Evolutionary conservation across 1,284 basidiomycete genomes (phyloP), one percentile per base, ranked within the genome.

Genomic region (Puccinia novopanici): DNA sequence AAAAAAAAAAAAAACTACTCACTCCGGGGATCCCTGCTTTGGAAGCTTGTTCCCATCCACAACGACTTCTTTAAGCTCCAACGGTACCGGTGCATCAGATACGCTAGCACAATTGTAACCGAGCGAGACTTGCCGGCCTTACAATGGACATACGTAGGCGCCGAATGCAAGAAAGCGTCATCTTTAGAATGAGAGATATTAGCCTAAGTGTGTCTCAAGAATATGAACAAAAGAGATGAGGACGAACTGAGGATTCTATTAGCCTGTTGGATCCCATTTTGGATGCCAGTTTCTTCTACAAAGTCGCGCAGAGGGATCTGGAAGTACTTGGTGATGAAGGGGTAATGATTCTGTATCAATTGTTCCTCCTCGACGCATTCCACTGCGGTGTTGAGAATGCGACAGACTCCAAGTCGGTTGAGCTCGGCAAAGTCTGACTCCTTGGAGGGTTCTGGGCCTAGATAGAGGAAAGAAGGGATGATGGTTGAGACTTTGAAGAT

Each of bases 31-130:
- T 95, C 82, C 92, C 93, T 83, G 90, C 84, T 95, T 94, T 57
- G 93, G 89, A 30, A 98, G n/a, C n/a, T n/a, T n/a, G n/a, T n/a
- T n/a, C n/a, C n/a, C 95, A 85, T 94, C 95, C 0, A 91, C 88
- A 85, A 98, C 0, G 95, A 93, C 73, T 91, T 91, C 42, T 93
- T 92, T 71, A 98, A 89, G 10, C 94, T 92, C 95, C 95, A 98
- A 83, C 94, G 93, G 84, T 97, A 83, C 77, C 74, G 65, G 75
- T 97, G 94, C 83, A 99, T 98, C 73, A 99, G 91, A 86, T 97
- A 98, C 0, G 94, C 96, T 87, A 99, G 93, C 55, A 98, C 95
- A 12, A 94, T 93, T 0, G 94, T 97, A n/a, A 98, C 95, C 0
- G 93, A 95, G 22, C 96, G 91, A 0, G 93, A 95, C 87, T 95